Evolutionary conservation across 805 yeast species (phyloP), one percentile per base, ranked within the genome.

Genomic region (Kluyveromyces siamensis): DNA sequence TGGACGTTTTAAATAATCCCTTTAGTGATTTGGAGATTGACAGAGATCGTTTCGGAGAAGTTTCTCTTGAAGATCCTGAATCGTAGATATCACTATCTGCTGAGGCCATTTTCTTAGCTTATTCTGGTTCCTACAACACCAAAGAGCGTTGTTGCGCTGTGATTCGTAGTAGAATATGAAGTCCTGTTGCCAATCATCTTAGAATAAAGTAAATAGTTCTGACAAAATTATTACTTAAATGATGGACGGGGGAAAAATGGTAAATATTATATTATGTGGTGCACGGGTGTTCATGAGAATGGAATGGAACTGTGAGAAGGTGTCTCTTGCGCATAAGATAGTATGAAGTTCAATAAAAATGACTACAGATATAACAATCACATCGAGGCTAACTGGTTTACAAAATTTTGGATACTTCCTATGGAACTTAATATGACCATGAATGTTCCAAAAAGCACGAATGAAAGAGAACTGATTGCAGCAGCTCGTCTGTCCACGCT

Each of bases 401-500:
- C 65, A 6, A 75, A 56, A n/a, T 67, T 63, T n/a, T 75, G 80
- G 21, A 79, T 52, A 0, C 81, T 80, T 2, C 71, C 62, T 39
- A 86, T 78, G 44, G 85, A 80, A 10, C 84, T 77, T 63, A 86
- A 53, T 5, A 86, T 71, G 40, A 86, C 79, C 87, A 86, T 80
- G 14, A 80, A 61, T 0, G 89, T 80, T 6, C 95, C 95, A 60
- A 78, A 86, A 18, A 84, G 60, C 18, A 83, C 80, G 65, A 86
- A 86, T 52, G 85, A 75, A 57, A 86, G 71, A 6, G 84, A 75
- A 52, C 87, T 79, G 74, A 86, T 78, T 2, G 89, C 87, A 1
- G 89, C 90, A 14, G 93, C 91, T 55, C 91, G 70, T 13, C 93
- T 85, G 58, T 85, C 89, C 33, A 74, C 73, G 27, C 77, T 76